phyloP scores from a whole-genome alignment of 805 yeast genomes.

The Hanseniaspora valbyensis region DNA sequence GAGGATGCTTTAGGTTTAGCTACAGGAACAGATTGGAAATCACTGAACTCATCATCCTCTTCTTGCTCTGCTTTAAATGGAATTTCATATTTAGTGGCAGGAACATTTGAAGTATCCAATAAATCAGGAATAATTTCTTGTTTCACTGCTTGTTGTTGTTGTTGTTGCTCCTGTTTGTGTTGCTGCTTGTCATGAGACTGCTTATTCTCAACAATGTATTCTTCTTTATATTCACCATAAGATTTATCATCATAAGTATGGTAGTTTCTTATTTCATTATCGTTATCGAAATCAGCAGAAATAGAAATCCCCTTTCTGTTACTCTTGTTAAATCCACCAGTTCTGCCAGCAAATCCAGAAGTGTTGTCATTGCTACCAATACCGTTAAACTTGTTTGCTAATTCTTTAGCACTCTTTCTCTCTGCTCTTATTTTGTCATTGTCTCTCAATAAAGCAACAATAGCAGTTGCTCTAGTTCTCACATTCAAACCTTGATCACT shows the following conservation, averaged over 20 bases:
- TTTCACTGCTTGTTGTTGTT: conserved; percentile 14
- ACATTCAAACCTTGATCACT: conserved; percentile 94
- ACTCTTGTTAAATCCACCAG: conserved; percentile 14
- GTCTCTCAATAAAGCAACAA: conserved; percentile 61
- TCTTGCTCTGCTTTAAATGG: conserved; percentile 32
- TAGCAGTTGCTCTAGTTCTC: conserved; percentile 75
- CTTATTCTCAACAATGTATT: conserved; percentile 33
- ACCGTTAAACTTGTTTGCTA: conserved; percentile 72
- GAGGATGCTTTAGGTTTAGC: conserved; percentile 24
- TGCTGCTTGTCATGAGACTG: conserved; percentile 29
- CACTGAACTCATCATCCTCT: conserved; percentile 68
- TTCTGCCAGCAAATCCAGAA: conserved; percentile 16
- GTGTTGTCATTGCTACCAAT: conserved; percentile 42
- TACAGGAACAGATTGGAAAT: conserved; percentile 60
- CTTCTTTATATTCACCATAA: conserved; percentile 25
- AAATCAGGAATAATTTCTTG: background rate
- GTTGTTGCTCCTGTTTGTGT: no score
- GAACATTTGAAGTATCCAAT: background rate
- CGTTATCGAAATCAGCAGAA: conserved; percentile 37
- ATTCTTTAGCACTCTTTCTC: conserved; percentile 80
- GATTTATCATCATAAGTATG: conserved; percentile 25
- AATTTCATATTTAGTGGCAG: background rate
- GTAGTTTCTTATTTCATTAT: conserved; percentile 41
- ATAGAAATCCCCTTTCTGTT: conserved; percentile 27
- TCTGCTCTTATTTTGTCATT: conserved; percentile 68